Evolutionary conservation across 2,329 filamentous ascomycete genomes (phyloP), one percentile per base, ranked within the genome.

Genomic region (Cytospora paraplurivora): DNA sequence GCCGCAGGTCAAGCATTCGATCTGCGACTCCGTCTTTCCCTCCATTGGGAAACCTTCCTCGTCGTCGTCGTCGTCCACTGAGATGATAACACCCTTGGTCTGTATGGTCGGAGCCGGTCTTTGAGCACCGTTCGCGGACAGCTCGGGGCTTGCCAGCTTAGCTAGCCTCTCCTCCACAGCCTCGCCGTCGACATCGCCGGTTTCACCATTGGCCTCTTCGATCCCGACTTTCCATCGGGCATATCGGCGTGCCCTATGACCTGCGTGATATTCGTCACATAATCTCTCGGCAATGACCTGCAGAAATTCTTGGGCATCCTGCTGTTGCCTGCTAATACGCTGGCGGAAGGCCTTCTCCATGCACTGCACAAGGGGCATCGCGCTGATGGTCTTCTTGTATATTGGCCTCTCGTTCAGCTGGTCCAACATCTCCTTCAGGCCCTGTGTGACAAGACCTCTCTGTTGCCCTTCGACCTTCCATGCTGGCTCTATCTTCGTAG

Each of bases 241-340:
- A 63, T 85, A 81, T 53, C 78, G 79, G 67, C 93, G 83, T 13
- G 92, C 93, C 72, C 89, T 85, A 70, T 85, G 84, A 1, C 92
- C 93, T 4, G 93, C 93, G 73, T 96, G 88, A 71, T 97, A 97
- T 76, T 99, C 95, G 72, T 99, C 95, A 71, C 92, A 93, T 62
- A 99, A 80, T 59, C 94, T 85, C 78, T 99, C 94, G 3, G 92
- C 90, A 13, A 99, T 89, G 56, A 98, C 89, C 77, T 99, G 95
- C 62, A 99, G 78, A 68, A 99, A 97, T 75, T 99, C 95, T 73
- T 99, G 95, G 12, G 95, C 95, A 78, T 99, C 95, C 76, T 99
- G 95, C 76, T 99, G 95, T 73, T 95, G 92, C 60, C 94, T 85
- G 73, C 91, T 97, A 70, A 99, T 96, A 70, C 91, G 88, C 71